Conservation (phyloP, 257 asterid species). For the Lithospermum erythrorhizon region DNA sequence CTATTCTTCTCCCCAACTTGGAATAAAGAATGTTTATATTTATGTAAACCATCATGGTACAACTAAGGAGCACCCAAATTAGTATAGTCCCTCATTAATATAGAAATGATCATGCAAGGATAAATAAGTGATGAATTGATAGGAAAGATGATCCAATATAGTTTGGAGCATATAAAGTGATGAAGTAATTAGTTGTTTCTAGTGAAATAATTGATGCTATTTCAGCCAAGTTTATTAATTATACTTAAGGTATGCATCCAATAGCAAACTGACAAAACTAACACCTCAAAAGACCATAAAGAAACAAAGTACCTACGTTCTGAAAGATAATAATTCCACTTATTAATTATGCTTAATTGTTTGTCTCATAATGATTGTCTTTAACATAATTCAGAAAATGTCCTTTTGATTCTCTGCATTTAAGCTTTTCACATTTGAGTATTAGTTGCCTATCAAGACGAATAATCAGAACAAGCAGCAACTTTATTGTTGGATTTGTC, state of each 20-base stretch:
- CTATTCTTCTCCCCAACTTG: too few relatives aligned
- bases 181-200: neutral
- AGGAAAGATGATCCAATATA: neutral
- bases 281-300: conserved; percentile 15
- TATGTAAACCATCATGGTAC: too few relatives aligned
- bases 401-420: conserved; percentile 6
- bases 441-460: neutral
- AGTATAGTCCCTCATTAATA: neutral
- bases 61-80: too few relatives aligned
- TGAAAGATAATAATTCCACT: conserved; percentile 5
- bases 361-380: conserved; percentile 22
- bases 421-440: neutral
- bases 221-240: conserved; percentile 9
- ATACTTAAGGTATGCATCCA: conserved; percentile 12
- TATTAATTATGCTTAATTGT: conserved; percentile 6
- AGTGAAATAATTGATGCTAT: neutral
- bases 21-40: too few relatives aligned
- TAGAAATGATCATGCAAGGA: neutral
- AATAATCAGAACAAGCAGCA: neutral
- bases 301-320: conserved; percentile 6
- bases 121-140: neutral
- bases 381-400: conserved; percentile 6
- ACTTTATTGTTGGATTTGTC: neutral
- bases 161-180: neutral
- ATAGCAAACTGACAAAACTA: conserved; percentile 19